A percentile compares a stretch with the other conserved stretches of the same genome.
Conservation (phyloP, 148 eudicot species). For the Mesembryanthemum crystallinum region DNA sequence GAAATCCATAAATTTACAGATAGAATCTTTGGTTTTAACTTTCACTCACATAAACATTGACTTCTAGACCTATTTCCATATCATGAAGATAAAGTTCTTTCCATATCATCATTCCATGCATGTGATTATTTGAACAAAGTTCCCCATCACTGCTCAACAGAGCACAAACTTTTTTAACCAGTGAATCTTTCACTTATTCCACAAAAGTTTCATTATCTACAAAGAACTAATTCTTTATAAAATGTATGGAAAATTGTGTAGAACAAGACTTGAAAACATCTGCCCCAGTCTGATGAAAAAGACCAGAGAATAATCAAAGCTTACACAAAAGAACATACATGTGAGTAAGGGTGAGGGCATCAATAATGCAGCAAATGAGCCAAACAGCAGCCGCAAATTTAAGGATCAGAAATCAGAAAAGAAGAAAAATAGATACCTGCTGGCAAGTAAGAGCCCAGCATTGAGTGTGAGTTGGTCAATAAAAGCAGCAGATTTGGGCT, state of each 20-base stretch:
- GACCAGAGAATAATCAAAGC: not conserved
- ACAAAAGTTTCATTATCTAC: no score
- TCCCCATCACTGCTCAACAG: not conserved
- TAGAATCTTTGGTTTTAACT: no score
- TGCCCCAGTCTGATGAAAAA: not conserved
- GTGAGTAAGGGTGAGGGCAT: not conserved
- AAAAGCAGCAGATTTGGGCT: slow-evolving; percentile 57
- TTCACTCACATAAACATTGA: slow-evolving; percentile 12
- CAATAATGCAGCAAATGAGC: slow-evolving; percentile 7
- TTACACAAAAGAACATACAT: slow-evolving; percentile 8
- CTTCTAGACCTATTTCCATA: not conserved
- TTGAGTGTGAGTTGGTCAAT: slow-evolving; percentile 70
- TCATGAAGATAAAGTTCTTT: not conserved
- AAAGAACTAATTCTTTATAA: not conserved
- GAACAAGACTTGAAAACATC: slow-evolving; percentile 21
- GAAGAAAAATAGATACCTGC: slow-evolving; percentile 37
- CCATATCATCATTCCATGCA: slow-evolving; percentile 19
- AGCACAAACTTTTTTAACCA: not conserved
- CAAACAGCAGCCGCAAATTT: not conserved
- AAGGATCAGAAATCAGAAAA: not conserved
- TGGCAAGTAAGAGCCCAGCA: slow-evolving; percentile 59
- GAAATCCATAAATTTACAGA: no score
- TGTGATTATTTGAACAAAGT: slow-evolving; percentile 2
- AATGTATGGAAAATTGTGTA: slow-evolving; percentile 1
- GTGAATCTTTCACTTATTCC: not conserved